Evolutionary conservation across 179 eudicot species (phyloP), one percentile per base, ranked within the genome.

Genomic region (Camellia oleifera): DNA sequence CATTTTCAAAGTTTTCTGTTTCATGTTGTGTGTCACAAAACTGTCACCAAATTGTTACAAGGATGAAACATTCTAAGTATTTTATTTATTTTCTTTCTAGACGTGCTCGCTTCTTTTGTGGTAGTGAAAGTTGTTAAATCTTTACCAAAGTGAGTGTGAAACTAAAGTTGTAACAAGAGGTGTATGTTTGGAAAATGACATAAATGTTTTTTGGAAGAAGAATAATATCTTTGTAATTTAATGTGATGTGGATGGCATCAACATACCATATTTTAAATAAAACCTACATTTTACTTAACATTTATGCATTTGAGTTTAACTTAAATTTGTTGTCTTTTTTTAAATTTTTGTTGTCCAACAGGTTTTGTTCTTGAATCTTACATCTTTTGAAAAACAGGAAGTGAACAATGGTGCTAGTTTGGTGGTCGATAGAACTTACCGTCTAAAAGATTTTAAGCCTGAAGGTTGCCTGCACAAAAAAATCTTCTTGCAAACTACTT

Each of bases 401-500:
- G 79, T 86, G 83, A 65, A 60, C 77, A 82, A 53, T 72, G 52
- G 57, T 63, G 79, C 74, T 78, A 85, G 70, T 67, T 71, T 78
- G 58, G 82, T 68, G 77, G 79, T 44, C 72, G 87, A 58, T 77
- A 77, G 75, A 80, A 82, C 89, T 81, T 84, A 86, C 81, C 80
- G 84, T 77, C 80, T 78, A 65, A 88, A 94, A 82, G 80, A 76
- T 78, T 85, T 86, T 78, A 92, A 79, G 79, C 81, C 87, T 65
- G 91, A 86, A 75, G 78, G 83, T 76, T 96, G 89, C 99, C 98
- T 77, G 97, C 85, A 62, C 95, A 96, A 84, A 96, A 89, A n/a
- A 84, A 96, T 88, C 78, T 94, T 67, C 75, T 96, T 85, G 92
- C 98, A 58, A 96, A 91, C 84, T 96, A 96, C 85, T 96, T 96